Evolutionary conservation across 2,329 filamentous ascomycete genomes (phyloP).

Genomic region (Metarhizium brunneum): DNA sequence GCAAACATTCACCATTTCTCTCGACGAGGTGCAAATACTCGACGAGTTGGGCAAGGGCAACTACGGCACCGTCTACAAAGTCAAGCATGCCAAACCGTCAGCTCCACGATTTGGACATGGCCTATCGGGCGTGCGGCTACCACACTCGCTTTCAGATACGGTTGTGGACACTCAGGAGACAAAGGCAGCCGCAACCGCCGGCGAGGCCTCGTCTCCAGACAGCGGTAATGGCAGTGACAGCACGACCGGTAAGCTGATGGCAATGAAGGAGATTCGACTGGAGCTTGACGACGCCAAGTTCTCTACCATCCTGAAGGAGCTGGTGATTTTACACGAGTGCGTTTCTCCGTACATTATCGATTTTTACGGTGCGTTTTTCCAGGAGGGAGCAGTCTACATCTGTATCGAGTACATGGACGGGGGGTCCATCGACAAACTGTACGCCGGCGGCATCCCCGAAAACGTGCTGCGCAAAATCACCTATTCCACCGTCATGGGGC

Average conservation of each 20-base stretch:
- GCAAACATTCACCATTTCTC: constrained; percentile 81
- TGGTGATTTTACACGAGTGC: constrained; percentile 92
- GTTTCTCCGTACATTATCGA: constrained; percentile 95
- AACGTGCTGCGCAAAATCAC: constrained; percentile 83
- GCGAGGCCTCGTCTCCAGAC: constrained; percentile 13
- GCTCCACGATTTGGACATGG: constrained; percentile 51
- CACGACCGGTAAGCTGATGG: constrained; percentile 77
- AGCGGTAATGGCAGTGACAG: constrained; percentile 27
- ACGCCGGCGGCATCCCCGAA: constrained; percentile 83
- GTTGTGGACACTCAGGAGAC: constrained; percentile 14
- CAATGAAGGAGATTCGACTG: constrained; percentile 96
- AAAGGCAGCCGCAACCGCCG: constrained; percentile 17
- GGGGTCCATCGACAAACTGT: constrained; percentile 93
- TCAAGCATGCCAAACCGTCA: constrained; percentile 66
- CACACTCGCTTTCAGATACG: constrained; percentile 27
- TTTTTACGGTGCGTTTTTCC: constrained; percentile 98
- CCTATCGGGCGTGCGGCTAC: constrained; percentile 36
- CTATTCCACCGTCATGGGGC: constrained; percentile 77
- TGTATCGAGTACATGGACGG: constrained; percentile 99
- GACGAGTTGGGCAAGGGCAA: constrained; percentile 96
- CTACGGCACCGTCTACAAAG: constrained; percentile 96
- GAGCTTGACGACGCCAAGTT: constrained; percentile 97
- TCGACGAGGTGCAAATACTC: constrained; percentile 89
- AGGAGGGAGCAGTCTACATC: constrained; percentile 97
- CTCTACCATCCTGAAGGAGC: constrained; percentile 91